These are phyloP conservation scores for Lolium multiflorum DNA, from an alignment of 176 grass and related monocot species.

Conservation along the genomic window DNA sequence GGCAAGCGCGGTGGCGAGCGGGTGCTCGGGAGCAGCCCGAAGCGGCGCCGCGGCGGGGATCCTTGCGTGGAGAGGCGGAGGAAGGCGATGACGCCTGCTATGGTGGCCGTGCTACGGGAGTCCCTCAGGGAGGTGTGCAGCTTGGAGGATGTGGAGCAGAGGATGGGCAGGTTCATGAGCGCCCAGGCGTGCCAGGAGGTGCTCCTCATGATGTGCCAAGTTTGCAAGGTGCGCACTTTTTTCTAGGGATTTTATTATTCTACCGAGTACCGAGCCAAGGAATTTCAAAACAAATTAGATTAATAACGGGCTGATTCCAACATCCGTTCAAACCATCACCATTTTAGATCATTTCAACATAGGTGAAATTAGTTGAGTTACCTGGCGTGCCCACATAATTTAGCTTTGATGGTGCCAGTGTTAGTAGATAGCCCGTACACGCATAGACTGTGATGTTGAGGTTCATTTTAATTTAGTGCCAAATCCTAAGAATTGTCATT, in stretches of 20 bases:
- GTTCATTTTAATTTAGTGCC: not conserved
- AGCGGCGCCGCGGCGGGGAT: conserved; percentile 43
- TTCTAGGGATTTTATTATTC: not conserved
- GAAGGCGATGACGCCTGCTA: conserved; percentile 36
- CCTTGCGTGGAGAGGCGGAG: conserved; percentile 10
- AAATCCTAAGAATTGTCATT: not conserved
- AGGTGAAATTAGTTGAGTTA: not conserved
- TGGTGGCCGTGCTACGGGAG: conserved; percentile 43
- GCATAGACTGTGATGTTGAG: not conserved
- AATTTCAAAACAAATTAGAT: not conserved
- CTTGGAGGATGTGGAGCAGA: conserved; percentile 60
- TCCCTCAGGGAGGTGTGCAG: conserved; percentile 62
- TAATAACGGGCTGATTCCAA: too few relatives aligned
- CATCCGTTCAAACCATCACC: not conserved
- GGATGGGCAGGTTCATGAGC: conserved; percentile 61
- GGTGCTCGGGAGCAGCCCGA: conserved; percentile 44
- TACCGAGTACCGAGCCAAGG: too few relatives aligned
- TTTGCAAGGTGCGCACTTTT: conserved; percentile 56
- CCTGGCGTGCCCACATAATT: not conserved
- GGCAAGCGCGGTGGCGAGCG: conserved; percentile 39
- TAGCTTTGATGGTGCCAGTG: not conserved
- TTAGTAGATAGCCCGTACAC: not conserved
- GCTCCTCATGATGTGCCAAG: conserved; percentile 64
- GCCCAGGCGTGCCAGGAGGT: conserved; percentile 54
- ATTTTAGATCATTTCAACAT: not conserved